Percentiles rank a stretch among this genome's conserved stretches.
Conservation (phyloP, 768 basidiomycete species). For the Sarcomyxa edulis region DNA sequence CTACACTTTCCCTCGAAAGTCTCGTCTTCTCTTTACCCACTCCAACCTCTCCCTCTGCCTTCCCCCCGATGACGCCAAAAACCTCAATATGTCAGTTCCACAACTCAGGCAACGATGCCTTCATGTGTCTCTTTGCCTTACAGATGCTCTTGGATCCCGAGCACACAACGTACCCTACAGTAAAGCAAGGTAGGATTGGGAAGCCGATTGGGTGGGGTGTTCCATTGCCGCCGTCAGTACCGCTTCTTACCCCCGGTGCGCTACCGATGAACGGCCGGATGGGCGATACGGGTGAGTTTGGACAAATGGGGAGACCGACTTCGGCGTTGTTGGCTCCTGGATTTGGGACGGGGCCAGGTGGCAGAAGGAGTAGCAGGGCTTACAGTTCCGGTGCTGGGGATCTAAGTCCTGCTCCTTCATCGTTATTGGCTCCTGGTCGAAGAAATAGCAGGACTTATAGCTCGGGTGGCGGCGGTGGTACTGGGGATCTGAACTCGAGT, state of each 20-base stretch:
- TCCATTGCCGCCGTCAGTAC: not conserved
- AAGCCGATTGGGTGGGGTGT: conserved; percentile 3
- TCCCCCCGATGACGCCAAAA: conserved; percentile 11
- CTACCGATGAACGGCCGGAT: not conserved
- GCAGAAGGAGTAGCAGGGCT: too few species aligned
- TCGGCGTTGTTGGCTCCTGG: too few species aligned
- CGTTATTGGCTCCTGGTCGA: too few species aligned
- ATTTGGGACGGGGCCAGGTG: too few species aligned
- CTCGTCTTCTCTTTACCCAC: conserved; percentile 54
- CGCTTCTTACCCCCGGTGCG: not conserved
- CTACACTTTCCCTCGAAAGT: conserved; percentile 58
- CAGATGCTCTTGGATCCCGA: conserved; percentile 64
- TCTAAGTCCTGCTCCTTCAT: too few species aligned
- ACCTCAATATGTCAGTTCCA: conserved; percentile 36
- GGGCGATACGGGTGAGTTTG: not conserved
- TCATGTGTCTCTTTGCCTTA: conserved; percentile 60
- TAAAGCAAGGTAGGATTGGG: conserved; percentile 22
- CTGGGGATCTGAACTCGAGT: too few species aligned
- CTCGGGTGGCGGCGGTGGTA: too few species aligned
- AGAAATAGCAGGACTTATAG: too few species aligned
- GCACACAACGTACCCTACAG: conserved; percentile 28
- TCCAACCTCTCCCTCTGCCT: conserved; percentile 17
- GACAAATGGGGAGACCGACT: not conserved
- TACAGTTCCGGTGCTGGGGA: too few species aligned
- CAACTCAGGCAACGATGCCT: conserved; percentile 81